Evolutionary conservation across 352 stramenopile species (phyloP), one percentile per base, ranked within the genome.

Genomic region (Globisporangium spinosum): DNA sequence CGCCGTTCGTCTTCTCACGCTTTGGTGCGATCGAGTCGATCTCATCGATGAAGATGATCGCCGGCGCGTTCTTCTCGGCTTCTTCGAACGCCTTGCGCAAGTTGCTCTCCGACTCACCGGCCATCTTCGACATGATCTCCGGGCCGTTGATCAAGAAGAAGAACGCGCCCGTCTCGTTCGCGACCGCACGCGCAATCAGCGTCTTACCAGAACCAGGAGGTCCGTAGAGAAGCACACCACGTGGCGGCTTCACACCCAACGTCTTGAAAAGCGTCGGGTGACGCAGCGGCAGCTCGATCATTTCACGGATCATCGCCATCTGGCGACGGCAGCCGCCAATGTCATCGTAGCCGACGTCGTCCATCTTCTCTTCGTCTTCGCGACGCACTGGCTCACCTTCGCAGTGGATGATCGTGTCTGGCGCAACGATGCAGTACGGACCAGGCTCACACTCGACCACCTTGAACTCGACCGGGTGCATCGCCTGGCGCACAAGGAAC

Each of bases 31-130:
- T 93, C 15, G 97, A 99, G 76, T 99, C 98, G 71, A 99, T 99
- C 69, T 99, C 98, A 82, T 99, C 98, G 77, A 99, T 99, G 74
- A 99, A 99, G 70, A 99, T 99, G 77, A 99, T 99, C n/a, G 97
- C 93, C 23, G 98, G 98, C 2, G 97, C 96, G 77, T 99, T 99
- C 88, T 99, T 99, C 82, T 99, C 97, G 0, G 98, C 97, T 77
- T 99, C 96, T 73, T 99, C 96, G 68, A 99, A 99, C 9, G 97
- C 97, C 77, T 99, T 98, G 49, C 97, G 89, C 62, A 97, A 60
- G 77, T 98, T 98, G 64, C 77, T 93, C 71, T 98, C 93, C 0
- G 83, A 96, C 72, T 98, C 94, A 57, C 94, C 94, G 2, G 92
- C 90, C 93, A 98, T 98, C 79, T 99, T 99, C 40, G 89, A 98